phyloP scores from a whole-genome alignment of 1,284 basidiomycete species.

The Ceratobasidium sp. region DNA sequence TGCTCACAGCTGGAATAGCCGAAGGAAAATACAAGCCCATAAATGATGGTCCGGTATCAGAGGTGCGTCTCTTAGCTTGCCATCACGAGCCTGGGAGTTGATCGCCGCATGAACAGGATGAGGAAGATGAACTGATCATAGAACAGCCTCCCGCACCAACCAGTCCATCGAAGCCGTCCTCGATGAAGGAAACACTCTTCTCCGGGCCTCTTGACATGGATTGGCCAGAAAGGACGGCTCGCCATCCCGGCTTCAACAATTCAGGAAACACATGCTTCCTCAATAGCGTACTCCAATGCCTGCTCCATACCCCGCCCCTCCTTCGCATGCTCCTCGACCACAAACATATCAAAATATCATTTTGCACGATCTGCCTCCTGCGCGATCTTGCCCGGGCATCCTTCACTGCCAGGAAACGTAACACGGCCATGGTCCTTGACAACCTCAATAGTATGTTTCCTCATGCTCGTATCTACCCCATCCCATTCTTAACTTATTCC shows the following conservation, averaged over 20 bases:
- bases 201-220: constrained; percentile 20
- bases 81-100: not conserved
- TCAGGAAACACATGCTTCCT: constrained; percentile 98
- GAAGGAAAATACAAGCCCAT: constrained; percentile 48
- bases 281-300: constrained; percentile 94
- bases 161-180: constrained; percentile 15
- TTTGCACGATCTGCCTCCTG: constrained; percentile 85
- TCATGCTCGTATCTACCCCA: not conserved
- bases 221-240: not conserved
- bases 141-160: not conserved
- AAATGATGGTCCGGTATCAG: constrained; percentile 34
- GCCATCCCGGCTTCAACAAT: constrained; percentile 78
- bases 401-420: constrained; percentile 60
- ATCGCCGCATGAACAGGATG: constrained; percentile 14
- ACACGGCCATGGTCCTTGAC: constrained; percentile 67
- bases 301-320: constrained; percentile 94
- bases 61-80: constrained; percentile 7
- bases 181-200: constrained; percentile 14
- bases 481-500: constrained; percentile 25
- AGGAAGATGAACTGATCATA: not conserved
- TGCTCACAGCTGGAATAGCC: constrained; percentile 46
- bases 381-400: constrained; percentile 64
- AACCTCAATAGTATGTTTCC: constrained; percentile 74
- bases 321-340: constrained; percentile 77
- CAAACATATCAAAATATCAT: constrained; percentile 64